Conservation (phyloP, 202 grass and related monocot species). For the Setaria viridis region DNA sequence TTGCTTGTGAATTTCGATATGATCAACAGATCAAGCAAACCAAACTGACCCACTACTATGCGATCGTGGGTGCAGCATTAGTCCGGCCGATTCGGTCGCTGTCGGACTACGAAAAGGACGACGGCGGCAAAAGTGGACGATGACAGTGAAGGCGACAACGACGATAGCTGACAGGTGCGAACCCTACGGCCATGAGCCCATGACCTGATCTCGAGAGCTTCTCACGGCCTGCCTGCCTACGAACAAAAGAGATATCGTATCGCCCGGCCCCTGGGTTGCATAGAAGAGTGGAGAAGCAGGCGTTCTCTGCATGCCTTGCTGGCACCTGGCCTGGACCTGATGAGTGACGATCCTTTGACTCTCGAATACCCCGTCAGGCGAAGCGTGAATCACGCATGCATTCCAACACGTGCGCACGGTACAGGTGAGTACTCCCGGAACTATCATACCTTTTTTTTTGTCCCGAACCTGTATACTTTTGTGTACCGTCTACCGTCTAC, state of each 20-base stretch:
- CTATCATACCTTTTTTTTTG: not conserved
- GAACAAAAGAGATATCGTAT: not conserved
- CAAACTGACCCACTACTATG: slow-evolving; percentile 11
- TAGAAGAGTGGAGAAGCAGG: not conserved
- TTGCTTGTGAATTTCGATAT: no score
- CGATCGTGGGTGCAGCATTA: not conserved
- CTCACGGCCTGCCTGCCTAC: not conserved
- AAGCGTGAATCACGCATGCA: slow-evolving; percentile 24
- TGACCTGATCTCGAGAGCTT: not conserved
- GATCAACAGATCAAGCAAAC: not conserved
- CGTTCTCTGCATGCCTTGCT: not conserved
- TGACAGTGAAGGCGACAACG: not conserved
- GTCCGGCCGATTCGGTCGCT: not conserved
- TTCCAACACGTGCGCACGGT: not conserved
- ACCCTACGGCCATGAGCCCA: not conserved
- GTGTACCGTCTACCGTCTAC: no score
- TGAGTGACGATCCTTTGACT: not conserved
- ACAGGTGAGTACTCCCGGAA: not conserved
- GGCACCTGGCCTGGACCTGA: not conserved
- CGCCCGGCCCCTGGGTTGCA: not conserved
- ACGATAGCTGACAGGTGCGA: not conserved
- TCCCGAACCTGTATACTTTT: no score
- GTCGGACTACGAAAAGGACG: not conserved
- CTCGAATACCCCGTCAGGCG: not conserved
- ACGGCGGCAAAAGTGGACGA: not conserved